Evolutionary conservation across 495 filamentous ascomycete species (phyloP).

Genomic region (Talaromyces wortmannii): DNA sequence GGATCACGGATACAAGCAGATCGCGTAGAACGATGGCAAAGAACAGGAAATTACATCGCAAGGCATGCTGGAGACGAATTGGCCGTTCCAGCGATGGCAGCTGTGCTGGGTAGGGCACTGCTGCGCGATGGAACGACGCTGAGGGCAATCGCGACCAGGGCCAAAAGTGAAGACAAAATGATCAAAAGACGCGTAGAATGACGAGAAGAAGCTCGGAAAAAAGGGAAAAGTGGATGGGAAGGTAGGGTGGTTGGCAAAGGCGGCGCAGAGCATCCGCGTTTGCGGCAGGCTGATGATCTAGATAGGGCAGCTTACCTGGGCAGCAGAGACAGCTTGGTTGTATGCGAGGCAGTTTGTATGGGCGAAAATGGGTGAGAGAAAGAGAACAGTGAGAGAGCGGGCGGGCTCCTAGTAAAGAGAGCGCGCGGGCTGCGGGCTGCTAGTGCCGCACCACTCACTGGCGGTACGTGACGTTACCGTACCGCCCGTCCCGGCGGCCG

Average conservation of each 20-base stretch:
- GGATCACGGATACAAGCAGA: neutral
- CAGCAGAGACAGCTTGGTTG: slow-evolving; percentile 53
- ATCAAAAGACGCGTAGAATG: slow-evolving; percentile 9
- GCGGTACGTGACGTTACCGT: slow-evolving; percentile 1
- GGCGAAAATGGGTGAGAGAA: slow-evolving; percentile 31
- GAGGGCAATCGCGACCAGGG: slow-evolving; percentile 17
- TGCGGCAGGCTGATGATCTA: slow-evolving; percentile 11
- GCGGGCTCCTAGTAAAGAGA: slow-evolving; percentile 25
- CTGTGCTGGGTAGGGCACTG: neutral
- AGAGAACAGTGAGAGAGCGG: slow-evolving; percentile 29
- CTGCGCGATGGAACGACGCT: slow-evolving; percentile 14
- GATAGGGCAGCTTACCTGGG: slow-evolving; percentile 29
- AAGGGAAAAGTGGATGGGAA: slow-evolving; percentile 25
- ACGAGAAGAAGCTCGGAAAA: slow-evolving; percentile 11
- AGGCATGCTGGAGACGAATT: neutral
- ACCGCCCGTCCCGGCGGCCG: neutral
- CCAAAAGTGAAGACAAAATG: slow-evolving; percentile 15
- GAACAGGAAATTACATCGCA: neutral
- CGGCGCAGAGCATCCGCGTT: too few species aligned
- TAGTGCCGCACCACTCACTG: neutral
- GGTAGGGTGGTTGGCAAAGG: neutral
- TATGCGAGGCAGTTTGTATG: slow-evolving; percentile 56
- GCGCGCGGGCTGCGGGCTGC: slow-evolving; percentile 17
- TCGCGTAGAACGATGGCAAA: neutral
- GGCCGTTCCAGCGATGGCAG: neutral